These are phyloP conservation scores for Talaromyces stipitatus DNA, from an alignment of 495 filamentous ascomycete genomes.

Conservation along the genomic window DNA sequence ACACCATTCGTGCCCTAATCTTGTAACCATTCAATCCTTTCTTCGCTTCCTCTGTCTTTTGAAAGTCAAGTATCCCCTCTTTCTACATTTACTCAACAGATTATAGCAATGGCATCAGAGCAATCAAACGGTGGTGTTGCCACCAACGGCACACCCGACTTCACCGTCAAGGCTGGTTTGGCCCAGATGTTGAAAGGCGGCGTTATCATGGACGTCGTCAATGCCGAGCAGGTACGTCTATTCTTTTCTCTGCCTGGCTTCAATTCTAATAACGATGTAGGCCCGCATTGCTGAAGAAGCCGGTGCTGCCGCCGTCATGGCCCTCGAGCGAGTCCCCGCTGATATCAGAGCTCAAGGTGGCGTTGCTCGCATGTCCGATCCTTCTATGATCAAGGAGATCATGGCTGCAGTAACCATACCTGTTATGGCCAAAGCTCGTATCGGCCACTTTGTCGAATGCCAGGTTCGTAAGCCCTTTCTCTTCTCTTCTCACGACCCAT, in stretches of 20 bases:
- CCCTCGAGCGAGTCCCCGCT: constrained; percentile 92
- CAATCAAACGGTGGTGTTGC: constrained; percentile 16
- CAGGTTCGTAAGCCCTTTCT: constrained; percentile 45
- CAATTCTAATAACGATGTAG: constrained; percentile 20
- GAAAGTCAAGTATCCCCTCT: background rate
- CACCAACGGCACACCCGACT: constrained; percentile 29
- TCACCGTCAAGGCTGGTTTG: constrained; percentile 84
- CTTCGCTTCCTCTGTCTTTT: background rate
- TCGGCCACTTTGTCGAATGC: constrained; percentile 97
- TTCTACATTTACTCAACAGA: background rate
- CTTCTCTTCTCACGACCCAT: background rate
- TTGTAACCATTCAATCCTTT: background rate
- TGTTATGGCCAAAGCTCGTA: constrained; percentile 98
- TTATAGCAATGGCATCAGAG: constrained; percentile 26
- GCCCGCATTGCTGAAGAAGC: constrained; percentile 96
- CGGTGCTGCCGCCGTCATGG: constrained; percentile 95
- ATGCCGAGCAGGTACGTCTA: constrained; percentile 69
- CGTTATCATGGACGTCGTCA: constrained; percentile 99
- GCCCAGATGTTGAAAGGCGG: constrained; percentile 98
- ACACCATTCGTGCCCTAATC: background rate
- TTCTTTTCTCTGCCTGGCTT: background rate
- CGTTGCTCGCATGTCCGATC: constrained; percentile 96
- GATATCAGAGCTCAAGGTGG: constrained; percentile 91
- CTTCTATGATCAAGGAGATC: constrained; percentile 90
- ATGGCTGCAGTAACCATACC: constrained; percentile 96